Conservation (phyloP, 495 filamentous ascomycete species). For the Pyrenula aspistea region DNA sequence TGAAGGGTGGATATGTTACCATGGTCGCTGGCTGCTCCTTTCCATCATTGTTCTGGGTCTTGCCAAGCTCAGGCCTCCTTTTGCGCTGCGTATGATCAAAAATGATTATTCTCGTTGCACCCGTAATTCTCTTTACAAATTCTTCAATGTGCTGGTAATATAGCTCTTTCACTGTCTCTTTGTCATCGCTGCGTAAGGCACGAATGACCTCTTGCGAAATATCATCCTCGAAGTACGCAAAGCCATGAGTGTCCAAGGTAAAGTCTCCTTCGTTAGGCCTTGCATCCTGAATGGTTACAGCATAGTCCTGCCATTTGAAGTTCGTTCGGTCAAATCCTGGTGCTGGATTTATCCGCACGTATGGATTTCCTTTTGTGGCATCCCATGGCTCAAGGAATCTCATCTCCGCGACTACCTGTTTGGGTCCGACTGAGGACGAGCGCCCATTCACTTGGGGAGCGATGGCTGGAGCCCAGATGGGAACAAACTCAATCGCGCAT, state of each 20-base stretch:
- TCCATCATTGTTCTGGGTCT: slow-evolving; percentile 1
- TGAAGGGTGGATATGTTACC: neutral
- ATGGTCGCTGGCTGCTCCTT: slow-evolving; percentile 1
- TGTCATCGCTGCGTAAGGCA: neutral
- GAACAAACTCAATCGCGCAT: slow-evolving; percentile 11
- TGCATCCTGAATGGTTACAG: no score
- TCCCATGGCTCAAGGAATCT: no score
- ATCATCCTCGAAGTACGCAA: neutral
- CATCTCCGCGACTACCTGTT: no score
- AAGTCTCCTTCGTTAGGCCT: slow-evolving; percentile 6
- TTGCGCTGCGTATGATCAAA: slow-evolving; percentile 6
- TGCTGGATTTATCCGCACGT: no score
- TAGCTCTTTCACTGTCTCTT: neutral
- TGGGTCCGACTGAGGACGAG: no score
- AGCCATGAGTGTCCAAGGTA: slow-evolving; percentile 4
- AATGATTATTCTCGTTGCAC: slow-evolving; percentile 7
- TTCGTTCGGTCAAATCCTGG: no score
- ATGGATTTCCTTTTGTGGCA: no score
- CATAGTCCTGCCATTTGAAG: no score
- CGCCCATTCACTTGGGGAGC: no score
- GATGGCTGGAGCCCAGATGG: no score
- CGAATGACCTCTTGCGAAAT: slow-evolving; percentile 1
- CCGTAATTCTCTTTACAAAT: slow-evolving; percentile 5
- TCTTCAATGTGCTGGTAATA: slow-evolving; percentile 2
- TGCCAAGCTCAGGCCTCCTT: neutral